phyloP scores from a whole-genome alignment of 257 asterid species.

The Lavandula angustifolia region DNA sequence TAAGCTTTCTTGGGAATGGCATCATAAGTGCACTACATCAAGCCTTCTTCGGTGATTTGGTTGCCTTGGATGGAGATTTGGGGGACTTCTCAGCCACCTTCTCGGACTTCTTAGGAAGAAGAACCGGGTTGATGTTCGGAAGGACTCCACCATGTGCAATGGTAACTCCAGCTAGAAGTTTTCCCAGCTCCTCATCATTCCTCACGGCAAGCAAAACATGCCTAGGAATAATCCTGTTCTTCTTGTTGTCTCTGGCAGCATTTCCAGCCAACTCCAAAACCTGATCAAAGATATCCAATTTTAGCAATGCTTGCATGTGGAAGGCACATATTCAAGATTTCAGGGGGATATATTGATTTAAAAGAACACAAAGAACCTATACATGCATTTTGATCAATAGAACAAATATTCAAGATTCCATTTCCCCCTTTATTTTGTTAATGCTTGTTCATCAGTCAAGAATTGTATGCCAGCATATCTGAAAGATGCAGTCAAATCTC shows the following conservation, averaged over 20 bases:
- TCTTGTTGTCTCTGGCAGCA: conserved; percentile 86
- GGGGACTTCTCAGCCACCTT: conserved; percentile 44
- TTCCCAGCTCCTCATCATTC: conserved; percentile 75
- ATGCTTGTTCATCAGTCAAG: no score
- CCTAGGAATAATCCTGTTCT: conserved; percentile 71
- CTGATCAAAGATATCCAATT: conserved; percentile 25
- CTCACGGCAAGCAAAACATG: conserved; percentile 70
- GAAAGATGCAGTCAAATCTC: no score
- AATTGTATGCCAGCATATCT: no score
- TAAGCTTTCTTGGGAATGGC: background rate
- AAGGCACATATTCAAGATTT: background rate
- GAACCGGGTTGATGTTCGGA: conserved; percentile 69
- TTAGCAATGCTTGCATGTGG: background rate
- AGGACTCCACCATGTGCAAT: conserved; percentile 78
- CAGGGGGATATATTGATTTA: no score
- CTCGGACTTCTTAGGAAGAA: conserved; percentile 63
- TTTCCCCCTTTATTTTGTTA: no score
- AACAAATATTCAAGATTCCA: no score
- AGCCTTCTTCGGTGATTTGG: conserved; percentile 62
- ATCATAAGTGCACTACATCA: conserved; percentile 25
- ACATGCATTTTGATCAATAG: no score
- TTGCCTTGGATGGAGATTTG: conserved; percentile 53
- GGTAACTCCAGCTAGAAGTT: conserved; percentile 68
- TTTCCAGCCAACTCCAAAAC: conserved; percentile 79
- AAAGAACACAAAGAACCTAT: no score